Evolutionary conservation across 148 eudicot species (phyloP).

Genomic region (Limonium bicolor): DNA sequence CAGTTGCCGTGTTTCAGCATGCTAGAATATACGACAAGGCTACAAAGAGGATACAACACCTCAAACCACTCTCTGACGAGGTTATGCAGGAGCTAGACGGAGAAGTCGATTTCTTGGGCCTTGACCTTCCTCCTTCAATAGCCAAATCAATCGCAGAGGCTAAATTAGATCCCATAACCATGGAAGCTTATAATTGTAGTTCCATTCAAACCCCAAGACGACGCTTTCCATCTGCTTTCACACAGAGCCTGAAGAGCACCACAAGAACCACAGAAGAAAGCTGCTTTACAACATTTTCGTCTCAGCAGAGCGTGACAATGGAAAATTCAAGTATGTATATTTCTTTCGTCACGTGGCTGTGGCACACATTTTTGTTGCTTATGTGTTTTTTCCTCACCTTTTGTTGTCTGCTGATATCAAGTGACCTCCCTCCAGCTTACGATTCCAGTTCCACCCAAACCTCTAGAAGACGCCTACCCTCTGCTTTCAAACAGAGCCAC

Average conservation of each 20-base stretch:
- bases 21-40: conserved; percentile 53
- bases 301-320: conserved; percentile 14
- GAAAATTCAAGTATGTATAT: conserved; percentile 11
- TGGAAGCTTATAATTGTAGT: conserved; percentile 49
- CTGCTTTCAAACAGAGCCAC: too few species aligned
- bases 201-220: conserved; percentile 12
- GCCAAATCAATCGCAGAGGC: conserved; percentile 71
- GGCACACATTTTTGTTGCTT: too few species aligned
- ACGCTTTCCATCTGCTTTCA: neutral
- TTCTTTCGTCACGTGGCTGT: too few species aligned
- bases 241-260: conserved; percentile 7
- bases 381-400: too few species aligned
- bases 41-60: conserved; percentile 34
- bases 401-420: too few species aligned
- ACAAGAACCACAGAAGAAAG: conserved; percentile 14
- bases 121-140: conserved; percentile 34
- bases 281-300: conserved; percentile 23
- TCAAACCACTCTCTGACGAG: conserved; percentile 37
- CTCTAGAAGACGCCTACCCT: too few species aligned
- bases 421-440: too few species aligned
- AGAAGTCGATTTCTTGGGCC: conserved; percentile 69
- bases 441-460: too few species aligned
- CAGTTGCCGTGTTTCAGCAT: conserved; percentile 72
- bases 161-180: conserved; percentile 46
- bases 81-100: conserved; percentile 31